Percentiles rank a stretch among this genome's conserved stretches.
Conservation (phyloP, 106 monocot genomes). For the Xerophyta viscosa region DNA sequence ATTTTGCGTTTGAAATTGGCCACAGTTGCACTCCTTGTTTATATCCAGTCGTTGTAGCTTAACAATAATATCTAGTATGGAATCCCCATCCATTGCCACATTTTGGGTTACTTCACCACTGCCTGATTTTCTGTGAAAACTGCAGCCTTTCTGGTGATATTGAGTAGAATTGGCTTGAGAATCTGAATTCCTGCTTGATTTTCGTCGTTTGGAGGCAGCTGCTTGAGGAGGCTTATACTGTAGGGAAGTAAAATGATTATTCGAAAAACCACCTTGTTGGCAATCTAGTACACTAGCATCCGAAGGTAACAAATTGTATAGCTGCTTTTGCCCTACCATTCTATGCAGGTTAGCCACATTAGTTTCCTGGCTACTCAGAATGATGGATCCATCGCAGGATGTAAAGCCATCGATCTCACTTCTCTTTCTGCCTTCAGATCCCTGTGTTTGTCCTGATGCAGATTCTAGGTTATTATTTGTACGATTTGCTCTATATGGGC, state of each 20-base stretch:
- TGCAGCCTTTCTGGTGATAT: constrained; percentile 9
- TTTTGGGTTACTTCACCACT: not conserved
- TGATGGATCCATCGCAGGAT: not conserved
- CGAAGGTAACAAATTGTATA: not conserved
- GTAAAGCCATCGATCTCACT: not conserved
- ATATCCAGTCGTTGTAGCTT: constrained; percentile 42
- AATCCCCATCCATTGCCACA: constrained; percentile 8
- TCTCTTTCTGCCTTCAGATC: not conserved
- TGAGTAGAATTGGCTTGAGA: not conserved
- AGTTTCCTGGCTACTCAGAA: not conserved
- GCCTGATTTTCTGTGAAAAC: constrained; percentile 4
- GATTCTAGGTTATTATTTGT: not conserved
- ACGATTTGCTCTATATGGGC: too few species aligned
- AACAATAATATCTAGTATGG: constrained; percentile 34
- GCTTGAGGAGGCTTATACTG: not conserved
- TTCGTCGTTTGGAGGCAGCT: not conserved
- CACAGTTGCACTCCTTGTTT: constrained; percentile 3
- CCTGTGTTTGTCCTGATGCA: not conserved
- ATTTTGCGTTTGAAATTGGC: not conserved
- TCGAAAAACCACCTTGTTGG: not conserved
- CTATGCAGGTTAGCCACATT: not conserved
- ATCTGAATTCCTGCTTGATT: not conserved
- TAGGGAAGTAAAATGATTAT: not conserved
- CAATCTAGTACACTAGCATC: not conserved
- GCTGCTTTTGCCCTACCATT: not conserved